These are phyloP conservation scores for Diplocarpon rosae DNA, from an alignment of 2,329 filamentous ascomycete species.

Conservation along the genomic window DNA sequence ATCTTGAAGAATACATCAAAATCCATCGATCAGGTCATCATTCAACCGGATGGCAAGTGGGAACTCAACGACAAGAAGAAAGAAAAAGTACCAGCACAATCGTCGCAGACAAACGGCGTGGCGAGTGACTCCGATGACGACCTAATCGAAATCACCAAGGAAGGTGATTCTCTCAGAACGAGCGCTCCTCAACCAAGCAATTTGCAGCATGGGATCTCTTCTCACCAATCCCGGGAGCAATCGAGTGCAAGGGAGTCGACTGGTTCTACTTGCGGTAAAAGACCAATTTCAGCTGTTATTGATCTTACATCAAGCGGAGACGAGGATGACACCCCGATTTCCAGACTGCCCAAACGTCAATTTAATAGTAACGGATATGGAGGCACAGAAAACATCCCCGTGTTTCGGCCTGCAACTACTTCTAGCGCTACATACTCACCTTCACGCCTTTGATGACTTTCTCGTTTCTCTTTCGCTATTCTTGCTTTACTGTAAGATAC, in stretches of 20 bases:
- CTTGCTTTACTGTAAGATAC: slow-evolving; percentile 3
- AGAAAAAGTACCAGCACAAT: slow-evolving; percentile 10
- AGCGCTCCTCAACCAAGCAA: slow-evolving; percentile 13
- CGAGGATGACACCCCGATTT: slow-evolving; percentile 35
- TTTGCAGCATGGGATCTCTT: slow-evolving; percentile 16
- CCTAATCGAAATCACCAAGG: slow-evolving; percentile 36
- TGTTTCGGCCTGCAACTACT: slow-evolving; percentile 11
- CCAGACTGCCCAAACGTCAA: slow-evolving; percentile 26
- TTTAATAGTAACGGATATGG: slow-evolving; percentile 11
- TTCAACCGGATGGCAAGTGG: slow-evolving; percentile 83
- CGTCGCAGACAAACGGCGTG: slow-evolving; percentile 16
- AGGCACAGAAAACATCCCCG: slow-evolving; percentile 3
- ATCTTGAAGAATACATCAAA: slow-evolving; percentile 66
- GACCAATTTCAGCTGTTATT: slow-evolving; percentile 37
- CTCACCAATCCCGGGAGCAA: slow-evolving; percentile 22
- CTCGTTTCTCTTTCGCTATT: neutral
- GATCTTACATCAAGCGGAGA: slow-evolving; percentile 43
- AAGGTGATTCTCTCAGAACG: slow-evolving; percentile 24
- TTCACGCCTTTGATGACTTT: neutral
- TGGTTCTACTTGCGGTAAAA: slow-evolving; percentile 28
- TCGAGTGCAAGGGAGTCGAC: slow-evolving; percentile 25
- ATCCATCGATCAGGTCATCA: slow-evolving; percentile 72
- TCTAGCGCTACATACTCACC: neutral
- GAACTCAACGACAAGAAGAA: slow-evolving; percentile 26
- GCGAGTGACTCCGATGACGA: slow-evolving; percentile 35